Evolutionary conservation across 352 stramenopile species (phyloP).

Genomic region (Phytophthora foliorum): DNA sequence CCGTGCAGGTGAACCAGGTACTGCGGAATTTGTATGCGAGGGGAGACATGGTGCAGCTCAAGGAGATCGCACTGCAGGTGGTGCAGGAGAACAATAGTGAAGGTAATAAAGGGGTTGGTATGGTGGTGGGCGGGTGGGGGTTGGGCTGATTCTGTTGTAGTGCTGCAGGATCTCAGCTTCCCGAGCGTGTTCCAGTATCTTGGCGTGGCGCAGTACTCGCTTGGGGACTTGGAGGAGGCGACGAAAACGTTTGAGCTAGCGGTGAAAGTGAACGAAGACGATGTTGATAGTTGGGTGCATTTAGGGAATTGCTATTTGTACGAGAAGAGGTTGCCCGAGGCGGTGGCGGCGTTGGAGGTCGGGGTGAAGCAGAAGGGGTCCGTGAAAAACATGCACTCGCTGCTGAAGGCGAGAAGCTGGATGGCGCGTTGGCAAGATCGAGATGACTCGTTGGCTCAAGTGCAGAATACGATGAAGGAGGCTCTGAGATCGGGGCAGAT

Average conservation of each 20-base stretch:
- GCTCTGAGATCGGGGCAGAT: conserved; percentile 21
- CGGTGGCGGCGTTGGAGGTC: conserved; percentile 57
- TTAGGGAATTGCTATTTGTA: conserved; percentile 81
- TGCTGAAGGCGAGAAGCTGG: conserved; percentile 80
- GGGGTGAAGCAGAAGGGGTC: conserved; percentile 55
- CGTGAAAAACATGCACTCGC: conserved; percentile 40
- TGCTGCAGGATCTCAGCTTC: conserved; percentile 39
- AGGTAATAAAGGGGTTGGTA: conserved; percentile 22
- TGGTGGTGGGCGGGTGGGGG: not conserved
- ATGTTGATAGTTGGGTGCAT: conserved; percentile 69
- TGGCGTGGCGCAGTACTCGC: conserved; percentile 72
- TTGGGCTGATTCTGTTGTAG: conserved; percentile 12
- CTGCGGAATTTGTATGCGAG: conserved; percentile 48
- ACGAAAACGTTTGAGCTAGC: conserved; percentile 67
- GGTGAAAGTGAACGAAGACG: conserved; percentile 57
- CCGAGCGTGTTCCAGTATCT: conserved; percentile 77
- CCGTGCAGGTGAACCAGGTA: conserved; percentile 44
- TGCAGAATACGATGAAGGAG: conserved; percentile 34
- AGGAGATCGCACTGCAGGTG: conserved; percentile 44
- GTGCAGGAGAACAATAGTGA: conserved; percentile 52
- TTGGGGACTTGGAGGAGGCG: conserved; percentile 67
- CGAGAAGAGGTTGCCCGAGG: conserved; percentile 51
- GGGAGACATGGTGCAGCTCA: conserved; percentile 62
- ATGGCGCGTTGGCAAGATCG: conserved; percentile 72
- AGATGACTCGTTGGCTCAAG: conserved; percentile 55